Evolutionary conservation across 2,329 filamentous ascomycete species (phyloP).

Genomic region (Aureobasidium pullulans): DNA sequence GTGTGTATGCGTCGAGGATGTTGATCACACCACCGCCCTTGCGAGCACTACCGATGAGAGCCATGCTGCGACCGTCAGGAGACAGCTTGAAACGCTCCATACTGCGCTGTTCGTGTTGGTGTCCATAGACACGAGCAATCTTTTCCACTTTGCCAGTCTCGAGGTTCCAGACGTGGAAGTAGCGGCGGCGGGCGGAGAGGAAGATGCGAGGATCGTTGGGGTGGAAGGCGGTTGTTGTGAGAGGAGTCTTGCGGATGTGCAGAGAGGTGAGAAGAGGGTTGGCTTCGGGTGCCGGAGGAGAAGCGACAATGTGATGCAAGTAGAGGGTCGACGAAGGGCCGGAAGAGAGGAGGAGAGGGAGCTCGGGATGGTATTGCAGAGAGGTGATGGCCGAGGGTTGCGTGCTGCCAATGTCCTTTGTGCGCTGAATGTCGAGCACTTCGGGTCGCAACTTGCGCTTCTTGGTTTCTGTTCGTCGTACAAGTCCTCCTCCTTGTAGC

Average conservation of each 20-base stretch:
- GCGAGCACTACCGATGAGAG: conserved; percentile 66
- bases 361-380: conserved; percentile 80
- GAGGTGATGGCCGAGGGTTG: conserved; percentile 73
- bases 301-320: conserved; percentile 77
- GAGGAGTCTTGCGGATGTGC: conserved; percentile 75
- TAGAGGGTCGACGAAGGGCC: conserved; percentile 79
- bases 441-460: conserved; percentile 74
- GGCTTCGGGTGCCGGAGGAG: conserved; percentile 61
- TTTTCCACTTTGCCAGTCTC: conserved; percentile 75
- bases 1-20: conserved; percentile 67
- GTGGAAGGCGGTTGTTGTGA: conserved; percentile 76
- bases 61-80: conserved; percentile 81
- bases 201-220: conserved; percentile 67
- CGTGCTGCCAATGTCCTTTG: conserved; percentile 72
- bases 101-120: conserved; percentile 71
- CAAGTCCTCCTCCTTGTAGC: conserved; percentile 66
- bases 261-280: conserved; percentile 88
- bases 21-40: conserved; percentile 89
- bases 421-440: conserved; percentile 80
- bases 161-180: conserved; percentile 93
- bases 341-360: conserved; percentile 82
- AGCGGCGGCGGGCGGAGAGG: conserved; percentile 78
- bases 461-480: conserved; percentile 46
- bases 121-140: conserved; percentile 65
- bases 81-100: conserved; percentile 90